Evolutionary conservation across 192 early-diverging fungal species (phyloP).

Genomic region (Obelidium mucronatum): DNA sequence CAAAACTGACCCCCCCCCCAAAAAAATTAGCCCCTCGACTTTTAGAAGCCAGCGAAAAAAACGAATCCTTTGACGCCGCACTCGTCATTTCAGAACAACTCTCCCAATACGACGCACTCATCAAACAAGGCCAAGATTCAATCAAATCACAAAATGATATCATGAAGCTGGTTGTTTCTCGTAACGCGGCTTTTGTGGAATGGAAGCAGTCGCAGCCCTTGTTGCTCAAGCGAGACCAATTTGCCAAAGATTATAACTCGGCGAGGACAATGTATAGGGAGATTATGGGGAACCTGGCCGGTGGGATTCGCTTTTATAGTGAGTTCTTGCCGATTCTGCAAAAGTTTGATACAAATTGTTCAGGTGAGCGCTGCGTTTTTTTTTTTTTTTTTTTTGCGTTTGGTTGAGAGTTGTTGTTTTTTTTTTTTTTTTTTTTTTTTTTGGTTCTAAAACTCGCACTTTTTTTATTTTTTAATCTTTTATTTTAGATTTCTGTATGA

Average conservation of each 20-base stretch:
- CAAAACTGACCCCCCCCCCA: too few species aligned
- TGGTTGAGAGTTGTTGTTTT: not conserved
- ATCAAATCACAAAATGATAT: slow-evolving; percentile 22
- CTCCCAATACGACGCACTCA: slow-evolving; percentile 7
- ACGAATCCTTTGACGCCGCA: not conserved
- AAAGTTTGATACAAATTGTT: slow-evolving; percentile 11
- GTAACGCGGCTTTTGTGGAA: slow-evolving; percentile 12
- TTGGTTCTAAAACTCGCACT: not conserved
- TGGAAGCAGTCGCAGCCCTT: slow-evolving; percentile 1
- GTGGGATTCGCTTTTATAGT: slow-evolving; percentile 10
- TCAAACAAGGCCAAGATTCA: not conserved
- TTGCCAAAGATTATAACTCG: not conserved
- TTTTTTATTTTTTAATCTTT: not conserved
- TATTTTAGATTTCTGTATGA: slow-evolving; percentile 21
- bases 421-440: not conserved
- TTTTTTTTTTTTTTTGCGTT: not conserved
- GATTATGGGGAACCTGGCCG: slow-evolving; percentile 21
- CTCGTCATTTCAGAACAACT: not conserved
- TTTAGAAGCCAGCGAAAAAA: not conserved
- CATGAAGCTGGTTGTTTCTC: slow-evolving; percentile 1
- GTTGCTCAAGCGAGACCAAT: slow-evolving; percentile 4
- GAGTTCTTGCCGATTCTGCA: slow-evolving; percentile 12
- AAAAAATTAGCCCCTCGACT: not conserved
- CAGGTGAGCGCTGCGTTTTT: not conserved
- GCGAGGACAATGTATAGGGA: not conserved